Conservation (phyloP, 2,329 filamentous ascomycete genomes). For the Eurotiales sp. region DNA sequence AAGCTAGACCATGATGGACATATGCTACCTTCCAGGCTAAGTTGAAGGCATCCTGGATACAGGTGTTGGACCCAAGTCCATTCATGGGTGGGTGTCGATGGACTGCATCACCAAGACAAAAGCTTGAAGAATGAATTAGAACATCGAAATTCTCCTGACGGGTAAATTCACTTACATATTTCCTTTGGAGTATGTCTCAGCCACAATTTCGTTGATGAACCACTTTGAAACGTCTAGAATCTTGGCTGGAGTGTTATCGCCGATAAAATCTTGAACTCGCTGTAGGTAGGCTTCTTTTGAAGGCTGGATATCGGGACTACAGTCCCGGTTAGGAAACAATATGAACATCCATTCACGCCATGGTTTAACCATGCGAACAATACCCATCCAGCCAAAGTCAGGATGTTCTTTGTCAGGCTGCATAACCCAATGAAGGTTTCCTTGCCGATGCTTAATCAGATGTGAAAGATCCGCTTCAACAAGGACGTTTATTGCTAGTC, state of each 20-base stretch:
- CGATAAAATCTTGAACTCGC: too few species aligned
- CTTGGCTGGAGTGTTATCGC: too few species aligned
- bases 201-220: too few species aligned
- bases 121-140: too few species aligned
- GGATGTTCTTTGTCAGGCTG: constrained; percentile 52
- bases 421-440: constrained; percentile 60
- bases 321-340: too few species aligned
- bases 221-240: too few species aligned
- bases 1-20: constrained; percentile 23
- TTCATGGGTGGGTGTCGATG: constrained; percentile 59
- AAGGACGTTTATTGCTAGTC: constrained; percentile 49
- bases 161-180: too few species aligned
- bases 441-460: constrained; percentile 38
- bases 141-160: too few species aligned
- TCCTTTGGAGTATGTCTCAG: too few species aligned
- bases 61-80: constrained; percentile 57
- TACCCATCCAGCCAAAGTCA: constrained; percentile 48
- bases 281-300: too few species aligned
- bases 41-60: constrained; percentile 56
- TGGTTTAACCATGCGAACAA: constrained; percentile 59
- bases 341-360: constrained; percentile 48
- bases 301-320: too few species aligned
- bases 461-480: constrained; percentile 48
- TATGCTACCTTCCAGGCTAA: constrained; percentile 55
- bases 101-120: too few species aligned